Conservation (phyloP, 176 grass and related monocot genomes). For the Cenchrus fungigraminus region DNA sequence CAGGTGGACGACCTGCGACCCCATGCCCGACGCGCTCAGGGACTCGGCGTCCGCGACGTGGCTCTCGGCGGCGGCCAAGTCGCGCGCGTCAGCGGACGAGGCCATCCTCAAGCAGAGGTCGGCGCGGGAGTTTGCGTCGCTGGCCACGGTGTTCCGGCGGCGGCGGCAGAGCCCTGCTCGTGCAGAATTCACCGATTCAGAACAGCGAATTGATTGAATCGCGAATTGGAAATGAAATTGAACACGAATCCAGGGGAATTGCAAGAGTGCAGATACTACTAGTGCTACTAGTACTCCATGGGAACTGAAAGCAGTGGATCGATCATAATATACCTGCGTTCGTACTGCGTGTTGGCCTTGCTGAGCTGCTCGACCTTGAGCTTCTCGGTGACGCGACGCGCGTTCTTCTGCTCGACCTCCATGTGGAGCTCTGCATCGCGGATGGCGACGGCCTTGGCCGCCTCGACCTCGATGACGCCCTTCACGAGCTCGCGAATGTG, state of each 20-base stretch:
- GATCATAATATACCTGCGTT: constrained; percentile 48
- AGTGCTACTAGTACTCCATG: background rate
- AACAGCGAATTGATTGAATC: background rate
- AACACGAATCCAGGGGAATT: background rate
- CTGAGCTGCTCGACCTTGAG: constrained; percentile 79
- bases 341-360: constrained; percentile 71
- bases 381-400: constrained; percentile 66
- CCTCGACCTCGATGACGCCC: constrained; percentile 88
- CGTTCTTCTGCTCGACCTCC: constrained; percentile 82
- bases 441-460: constrained; percentile 75
- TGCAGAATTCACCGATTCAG: too few relatives aligned
- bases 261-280: background rate
- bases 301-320: too few relatives aligned
- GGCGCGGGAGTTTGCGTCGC: too few relatives aligned
- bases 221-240: background rate
- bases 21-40: constrained; percentile 59
- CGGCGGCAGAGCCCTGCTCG: too few relatives aligned
- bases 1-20: constrained; percentile 55
- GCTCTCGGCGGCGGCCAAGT: constrained; percentile 59
- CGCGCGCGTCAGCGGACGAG: too few relatives aligned
- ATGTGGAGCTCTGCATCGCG: constrained; percentile 87
- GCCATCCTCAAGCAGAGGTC: too few relatives aligned
- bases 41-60: constrained; percentile 66
- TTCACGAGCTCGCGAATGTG: constrained; percentile 79
- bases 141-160: too few relatives aligned